phyloP scores from a whole-genome alignment of 192 early-diverging fungal genomes.

The Coemansia sp. region DNA sequence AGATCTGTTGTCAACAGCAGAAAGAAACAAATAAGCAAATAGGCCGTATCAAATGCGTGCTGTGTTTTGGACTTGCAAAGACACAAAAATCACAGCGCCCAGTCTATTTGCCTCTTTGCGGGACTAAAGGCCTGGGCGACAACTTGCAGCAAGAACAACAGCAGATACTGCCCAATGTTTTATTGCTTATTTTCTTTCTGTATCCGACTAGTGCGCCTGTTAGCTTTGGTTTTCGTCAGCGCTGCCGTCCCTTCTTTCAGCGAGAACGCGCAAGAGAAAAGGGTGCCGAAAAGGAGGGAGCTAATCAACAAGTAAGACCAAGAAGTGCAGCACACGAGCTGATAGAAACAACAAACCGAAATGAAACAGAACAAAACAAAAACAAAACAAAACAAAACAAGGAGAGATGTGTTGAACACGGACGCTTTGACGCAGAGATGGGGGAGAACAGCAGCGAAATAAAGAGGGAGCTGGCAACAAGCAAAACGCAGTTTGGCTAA shows the following conservation, averaged over 20 bases:
- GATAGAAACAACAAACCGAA: neutral
- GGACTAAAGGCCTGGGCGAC: neutral
- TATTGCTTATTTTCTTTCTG: conserved; percentile 2
- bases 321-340: neutral
- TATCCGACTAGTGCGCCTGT: neutral
- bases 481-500: neutral
- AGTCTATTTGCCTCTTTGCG: neutral
- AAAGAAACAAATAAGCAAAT: neutral
- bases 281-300: neutral
- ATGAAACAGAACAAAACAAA: neutral
- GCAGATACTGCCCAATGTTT: neutral
- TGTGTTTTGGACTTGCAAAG: neutral
- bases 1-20: neutral
- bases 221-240: neutral
- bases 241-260: neutral
- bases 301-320: neutral
- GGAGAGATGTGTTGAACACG: neutral
- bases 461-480: neutral
- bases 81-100: neutral
- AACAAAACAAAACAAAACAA: neutral
- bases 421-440: neutral
- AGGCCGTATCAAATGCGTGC: neutral
- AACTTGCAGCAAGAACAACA: neutral
- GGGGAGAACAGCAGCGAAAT: neutral
- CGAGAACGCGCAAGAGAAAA: neutral